Conservation (phyloP, 2,329 filamentous ascomycete genomes). For the Elsinoe necatrix region DNA sequence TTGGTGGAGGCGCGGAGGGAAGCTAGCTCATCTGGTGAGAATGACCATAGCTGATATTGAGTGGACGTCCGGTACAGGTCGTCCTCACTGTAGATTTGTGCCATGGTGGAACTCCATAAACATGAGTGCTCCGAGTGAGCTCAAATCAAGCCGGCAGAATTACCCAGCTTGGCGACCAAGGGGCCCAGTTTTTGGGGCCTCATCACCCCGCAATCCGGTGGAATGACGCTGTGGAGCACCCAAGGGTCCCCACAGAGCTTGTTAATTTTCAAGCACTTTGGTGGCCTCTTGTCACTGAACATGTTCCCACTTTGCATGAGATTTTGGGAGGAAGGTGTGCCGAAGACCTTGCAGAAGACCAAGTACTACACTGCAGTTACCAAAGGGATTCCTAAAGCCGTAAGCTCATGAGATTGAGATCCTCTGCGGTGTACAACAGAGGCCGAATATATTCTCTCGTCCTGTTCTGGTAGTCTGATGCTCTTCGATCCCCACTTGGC, state of each 20-base stretch:
- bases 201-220: background rate
- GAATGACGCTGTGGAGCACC: slow-evolving; percentile 3
- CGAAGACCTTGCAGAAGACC: background rate
- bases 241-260: slow-evolving; percentile 5
- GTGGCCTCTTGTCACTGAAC: background rate
- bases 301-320: background rate
- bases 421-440: background rate
- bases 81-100: slow-evolving; percentile 63
- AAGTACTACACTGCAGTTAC: background rate
- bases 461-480: background rate
- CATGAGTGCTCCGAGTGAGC: background rate
- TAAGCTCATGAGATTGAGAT: too few relatives aligned
- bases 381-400: background rate
- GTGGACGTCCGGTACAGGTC: slow-evolving; percentile 82
- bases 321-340: background rate
- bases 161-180: slow-evolving; percentile 10
- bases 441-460: background rate
- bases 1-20: slow-evolving; percentile 73
- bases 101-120: slow-evolving; percentile 9
- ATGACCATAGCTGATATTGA: slow-evolving; percentile 90
- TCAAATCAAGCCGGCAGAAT: background rate
- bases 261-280: background rate
- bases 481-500: slow-evolving; percentile 2
- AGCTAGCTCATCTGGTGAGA: slow-evolving; percentile 63
- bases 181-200: background rate